Evolutionary conservation across 768 basidiomycete species (phyloP).

Genomic region (Termitomyces bulborhizus): DNA sequence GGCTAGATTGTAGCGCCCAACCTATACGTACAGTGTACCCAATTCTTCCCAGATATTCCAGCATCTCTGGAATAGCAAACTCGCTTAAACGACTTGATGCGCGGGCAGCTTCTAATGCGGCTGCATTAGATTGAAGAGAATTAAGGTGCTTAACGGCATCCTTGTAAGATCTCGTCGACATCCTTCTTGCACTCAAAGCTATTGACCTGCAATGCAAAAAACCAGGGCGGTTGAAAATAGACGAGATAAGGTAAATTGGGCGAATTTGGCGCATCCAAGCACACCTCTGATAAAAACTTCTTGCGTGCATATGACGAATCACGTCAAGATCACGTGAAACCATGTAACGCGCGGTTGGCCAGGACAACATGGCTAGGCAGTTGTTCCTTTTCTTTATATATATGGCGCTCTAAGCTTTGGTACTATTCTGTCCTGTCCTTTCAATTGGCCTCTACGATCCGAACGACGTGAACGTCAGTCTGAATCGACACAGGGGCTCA

Average conservation of each 20-base stretch:
- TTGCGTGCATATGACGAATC: slow-evolving; percentile 6
- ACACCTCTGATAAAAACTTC: neutral
- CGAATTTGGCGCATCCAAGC: slow-evolving; percentile 7
- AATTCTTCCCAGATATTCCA: slow-evolving; percentile 82
- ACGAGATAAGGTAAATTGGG: slow-evolving; percentile 11
- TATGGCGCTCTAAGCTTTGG: neutral
- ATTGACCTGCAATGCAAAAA: neutral
- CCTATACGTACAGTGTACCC: slow-evolving; percentile 67
- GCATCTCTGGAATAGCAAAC: slow-evolving; percentile 80
- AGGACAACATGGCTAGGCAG: neutral
- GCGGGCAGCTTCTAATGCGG: slow-evolving; percentile 79
- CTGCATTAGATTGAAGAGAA: slow-evolving; percentile 87
- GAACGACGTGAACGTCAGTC: neutral
- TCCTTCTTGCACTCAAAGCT: slow-evolving; percentile 21
- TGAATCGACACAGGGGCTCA: neutral
- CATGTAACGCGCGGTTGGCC: neutral
- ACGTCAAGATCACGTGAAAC: slow-evolving; percentile 3
- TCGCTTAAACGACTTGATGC: slow-evolving; percentile 47
- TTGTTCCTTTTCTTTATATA: slow-evolving; percentile 1
- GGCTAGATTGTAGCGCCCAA: slow-evolving; percentile 1
- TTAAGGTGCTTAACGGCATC: slow-evolving; percentile 74
- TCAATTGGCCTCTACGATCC: neutral
- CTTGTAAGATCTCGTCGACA: slow-evolving; percentile 63
- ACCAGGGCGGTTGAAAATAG: slow-evolving; percentile 6
- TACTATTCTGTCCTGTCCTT: neutral